Evolutionary conservation across 495 filamentous ascomycete genomes (phyloP), one percentile per base, ranked within the genome.

Genomic region (Coniosporium apollinis): DNA sequence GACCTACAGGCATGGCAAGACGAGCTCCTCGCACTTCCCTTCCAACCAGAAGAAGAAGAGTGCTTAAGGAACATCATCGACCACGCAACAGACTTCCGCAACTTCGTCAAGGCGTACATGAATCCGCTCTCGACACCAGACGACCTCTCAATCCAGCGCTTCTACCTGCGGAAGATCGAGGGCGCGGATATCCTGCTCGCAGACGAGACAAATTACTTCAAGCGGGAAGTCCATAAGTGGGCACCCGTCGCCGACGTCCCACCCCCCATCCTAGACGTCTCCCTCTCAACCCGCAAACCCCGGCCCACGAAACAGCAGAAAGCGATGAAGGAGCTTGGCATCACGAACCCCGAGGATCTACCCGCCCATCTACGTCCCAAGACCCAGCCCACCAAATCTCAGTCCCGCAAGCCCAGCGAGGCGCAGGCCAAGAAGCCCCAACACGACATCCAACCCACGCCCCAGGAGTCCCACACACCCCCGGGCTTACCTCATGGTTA

Each of bases 131-230:
- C 74, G 8, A 92, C 82, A 1, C 72, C 76, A 5, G 79, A 85
- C 42, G 91, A 99, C 55, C 73, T 82, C 5, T 75, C 81, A 8
- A 82, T 76, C 0, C 76, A 94, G 59, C 76, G 92, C n/a, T 99
- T 99, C 59, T 94, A 94, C 44, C 67, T 99, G 20, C 82, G 89
- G 30, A 99, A 99, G 61, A 89, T 99, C 28, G 91, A 99, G 60
- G 89, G 89, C 6, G 91, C 89, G 9, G 89, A 99, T 53, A 86
- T 99, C 31, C 69, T 99, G 5, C 58, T 99, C 7, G 70, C 85
- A 2, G 77, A 77, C 36, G 89, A 99, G 57, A 94, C 85, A 5
- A 99, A 99, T 51, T 94, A 92, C 57, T 91, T 99, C 64, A 74
- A 84, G 16, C 83, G 91, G 43, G 85, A 94, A 52, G 69, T 99